Evolutionary conservation across 768 basidiomycete species (phyloP), one percentile per base, ranked within the genome.

Genomic region (Phaeotremella fagi): DNA sequence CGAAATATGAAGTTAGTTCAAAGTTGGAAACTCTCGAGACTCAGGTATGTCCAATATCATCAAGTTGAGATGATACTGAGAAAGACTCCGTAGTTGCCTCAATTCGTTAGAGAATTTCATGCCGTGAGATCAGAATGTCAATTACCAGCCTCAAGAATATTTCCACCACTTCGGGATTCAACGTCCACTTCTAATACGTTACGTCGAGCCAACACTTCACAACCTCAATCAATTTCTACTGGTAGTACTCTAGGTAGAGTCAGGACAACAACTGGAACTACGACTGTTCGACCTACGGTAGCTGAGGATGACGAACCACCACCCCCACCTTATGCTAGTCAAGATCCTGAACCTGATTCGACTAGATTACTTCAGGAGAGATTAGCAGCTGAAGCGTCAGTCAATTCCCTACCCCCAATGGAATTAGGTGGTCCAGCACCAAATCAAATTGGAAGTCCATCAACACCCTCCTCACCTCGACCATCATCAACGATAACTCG

Each of bases 271-370:
- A n/a, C 58, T 15, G 18, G 48, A 7, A 23, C 57, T 20, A 7
- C 26, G n/a, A 36, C 56, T 7, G 31, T 47, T 24, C 22, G 50
- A 24, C 44, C 28, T 3, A 20, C 31, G 16, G 55, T 36, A 20
- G 55, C 50, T 1, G 62, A 61, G 16, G 61, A 50, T 1, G 60
- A 64, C 3, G 70, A 68, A 6, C 62, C 53, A 12, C 68, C 72
- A 2, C 72, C 72, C 0, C 72, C 72, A 4, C 70, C 71, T 20
- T 74, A 74, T 49, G 45, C 66, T 6, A 45, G 60, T 16, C 45
- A 57, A 41, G 72, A 74, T 56, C 72, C 72, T 1, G 72, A 74
- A 50, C 72, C 72, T 2, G 67, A 70, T 24, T 54, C 62, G 2
- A 74, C 72, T 1, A 23, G 66, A n/a, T 47, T 61, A 24, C 50